Conservation (phyloP, 2,329 filamentous ascomycete genomes). For the Didymella lethalis region DNA sequence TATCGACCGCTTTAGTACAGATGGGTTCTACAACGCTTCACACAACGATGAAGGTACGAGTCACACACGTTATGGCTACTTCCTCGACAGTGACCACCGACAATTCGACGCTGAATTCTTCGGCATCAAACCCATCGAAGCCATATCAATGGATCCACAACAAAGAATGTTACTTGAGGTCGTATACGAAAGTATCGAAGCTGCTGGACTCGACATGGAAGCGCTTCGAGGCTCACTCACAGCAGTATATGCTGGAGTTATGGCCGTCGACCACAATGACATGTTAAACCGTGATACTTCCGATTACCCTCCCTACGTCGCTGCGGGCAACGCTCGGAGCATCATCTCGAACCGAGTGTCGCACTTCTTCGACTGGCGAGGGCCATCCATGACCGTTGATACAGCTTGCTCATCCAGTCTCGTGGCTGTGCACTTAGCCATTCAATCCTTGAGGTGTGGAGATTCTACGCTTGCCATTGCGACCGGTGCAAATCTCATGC, state of each 20-base stretch:
- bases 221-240: conserved; percentile 21
- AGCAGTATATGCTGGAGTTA: conserved; percentile 22
- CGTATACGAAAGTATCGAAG: conserved; percentile 31
- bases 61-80: conserved; percentile 31
- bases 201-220: conserved; percentile 19
- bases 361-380: conserved; percentile 49
- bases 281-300: conserved; percentile 14
- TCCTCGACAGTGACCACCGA: conserved; percentile 26
- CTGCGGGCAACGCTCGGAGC: conserved; percentile 29
- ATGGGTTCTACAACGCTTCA: conserved; percentile 37
- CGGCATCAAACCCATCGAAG: conserved; percentile 29
- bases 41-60: conserved; percentile 45
- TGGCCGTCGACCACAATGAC: conserved; percentile 24
- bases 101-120: conserved; percentile 38
- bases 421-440: conserved; percentile 38
- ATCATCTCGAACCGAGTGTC: conserved; percentile 51
- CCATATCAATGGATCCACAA: conserved; percentile 35
- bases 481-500: conserved; percentile 22
- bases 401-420: conserved; percentile 51
- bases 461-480: conserved; percentile 30
- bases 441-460: conserved; percentile 21
- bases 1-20: conserved; percentile 37
- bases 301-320: conserved; percentile 24
- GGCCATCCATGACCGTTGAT: conserved; percentile 50
- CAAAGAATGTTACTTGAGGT: conserved; percentile 34